Base-by-base conservation (phyloP, 371 early-diverging fungal species). In the Entomophthora muscae region DNA sequence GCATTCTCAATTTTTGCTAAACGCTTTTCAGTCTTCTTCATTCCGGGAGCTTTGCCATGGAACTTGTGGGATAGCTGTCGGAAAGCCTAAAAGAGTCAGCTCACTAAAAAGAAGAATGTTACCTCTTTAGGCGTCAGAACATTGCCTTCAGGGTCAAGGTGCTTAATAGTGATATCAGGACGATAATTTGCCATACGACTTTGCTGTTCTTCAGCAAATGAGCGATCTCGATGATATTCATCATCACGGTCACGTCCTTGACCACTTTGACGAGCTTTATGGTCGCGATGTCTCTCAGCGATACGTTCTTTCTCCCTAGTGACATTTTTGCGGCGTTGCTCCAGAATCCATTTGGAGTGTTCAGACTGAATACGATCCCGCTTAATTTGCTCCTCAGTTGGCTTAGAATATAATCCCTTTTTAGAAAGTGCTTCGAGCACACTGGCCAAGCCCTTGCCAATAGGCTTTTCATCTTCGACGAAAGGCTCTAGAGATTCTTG, bases 11-110 rank as follows among this genome's bases (percentile, higher is more conserved):
- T 69, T 68, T 88, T 90, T 61, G 76, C 75, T 70, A 89, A 75
- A 5, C 86, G 74, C 75, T 91, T 93, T 70, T 97, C 98, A 3
- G 88, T 89, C 81, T 96, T 96, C 72, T 83, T 79, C 69, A 93
- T 94, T 54, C 98, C 96, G 21, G 91, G 83, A 1, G 79, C 76
- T 67, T 89, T 89, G 29, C 97, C 98, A 70, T 97, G 96, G 82
- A 97, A 97, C 64, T 89, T 89, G 64, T 97, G 94, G 24, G 93
- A 91, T 67, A 93, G 75, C 67, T 82, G 83, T 61, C 88, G 81
- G 76, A 86, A 97, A 0, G 98, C 98, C 80, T 84, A 67, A 32
- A 66, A 30, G 29, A 3, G 23, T 27, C n/a, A 54, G 64, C 28
- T 29, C 3, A 22, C 12, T 32, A 17, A 13, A 30, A n/a, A 52